phyloP scores from a whole-genome alignment of 1,284 basidiomycete genomes.

The Rhodotorula sp. region DNA sequence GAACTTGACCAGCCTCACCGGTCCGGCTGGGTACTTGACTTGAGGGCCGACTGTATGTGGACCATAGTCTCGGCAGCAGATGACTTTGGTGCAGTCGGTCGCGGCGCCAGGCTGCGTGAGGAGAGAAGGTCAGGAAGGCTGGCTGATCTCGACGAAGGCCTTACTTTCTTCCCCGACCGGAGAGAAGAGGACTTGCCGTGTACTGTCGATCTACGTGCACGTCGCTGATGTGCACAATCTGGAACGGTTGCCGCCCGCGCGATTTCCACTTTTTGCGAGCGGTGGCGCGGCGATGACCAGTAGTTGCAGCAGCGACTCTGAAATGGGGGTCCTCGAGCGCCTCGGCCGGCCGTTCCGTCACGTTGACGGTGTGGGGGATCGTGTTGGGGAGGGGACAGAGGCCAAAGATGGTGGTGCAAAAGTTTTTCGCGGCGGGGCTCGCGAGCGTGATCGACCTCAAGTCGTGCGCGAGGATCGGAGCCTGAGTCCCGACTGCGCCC shows the following conservation, averaged over 20 bases:
- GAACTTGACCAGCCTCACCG: conserved; percentile 10
- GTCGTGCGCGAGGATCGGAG: conserved; percentile 61
- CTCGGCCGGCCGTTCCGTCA: conserved; percentile 1
- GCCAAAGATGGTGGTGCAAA: conserved; percentile 61
- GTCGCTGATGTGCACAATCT: conserved; percentile 46
- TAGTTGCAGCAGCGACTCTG: background rate
- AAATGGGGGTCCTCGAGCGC: background rate
- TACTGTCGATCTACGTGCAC: conserved; percentile 47
- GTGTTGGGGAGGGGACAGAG: conserved; percentile 53
- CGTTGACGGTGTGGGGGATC: conserved; percentile 36
- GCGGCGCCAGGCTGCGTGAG: conserved; percentile 52
- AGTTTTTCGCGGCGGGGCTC: conserved; percentile 57
- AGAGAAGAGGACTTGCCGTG: conserved; percentile 43
- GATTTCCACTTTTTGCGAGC: conserved; percentile 3
- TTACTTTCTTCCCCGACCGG: no score
- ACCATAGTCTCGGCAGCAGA: conserved; percentile 56
- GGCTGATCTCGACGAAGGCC: no score
- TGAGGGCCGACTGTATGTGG: conserved; percentile 19
- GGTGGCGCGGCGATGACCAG: background rate
- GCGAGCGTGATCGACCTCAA: conserved; percentile 56
- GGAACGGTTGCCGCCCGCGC: conserved; percentile 33
- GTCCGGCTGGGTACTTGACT: conserved; percentile 36
- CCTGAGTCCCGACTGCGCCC: conserved; percentile 57
- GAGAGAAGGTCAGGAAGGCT: background rate
- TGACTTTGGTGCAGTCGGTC: conserved; percentile 59